Evolutionary conservation across 192 early-diverging fungal genomes (phyloP).

Genomic region (Backusella morwellensis): DNA sequence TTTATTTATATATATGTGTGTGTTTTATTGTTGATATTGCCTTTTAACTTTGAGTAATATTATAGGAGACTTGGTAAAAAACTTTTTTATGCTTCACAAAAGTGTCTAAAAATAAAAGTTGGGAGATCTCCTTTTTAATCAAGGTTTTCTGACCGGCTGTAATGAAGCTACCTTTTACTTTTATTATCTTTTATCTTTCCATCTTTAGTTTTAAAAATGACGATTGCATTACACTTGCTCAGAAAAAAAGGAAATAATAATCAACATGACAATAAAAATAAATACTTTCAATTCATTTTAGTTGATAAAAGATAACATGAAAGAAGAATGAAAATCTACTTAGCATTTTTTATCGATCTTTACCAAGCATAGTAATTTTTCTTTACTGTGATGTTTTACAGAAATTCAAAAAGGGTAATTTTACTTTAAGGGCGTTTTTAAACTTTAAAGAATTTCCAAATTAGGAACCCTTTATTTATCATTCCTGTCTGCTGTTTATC

Average conservation of each 20-base stretch:
- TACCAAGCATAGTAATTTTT: neutral
- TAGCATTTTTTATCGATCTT: neutral
- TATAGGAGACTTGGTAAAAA: neutral
- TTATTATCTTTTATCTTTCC: neutral
- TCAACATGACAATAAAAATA: neutral
- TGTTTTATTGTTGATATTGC: neutral
- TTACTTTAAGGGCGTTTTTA: neutral
- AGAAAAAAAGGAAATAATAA: neutral
- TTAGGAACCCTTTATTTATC: neutral
- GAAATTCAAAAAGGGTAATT: neutral
- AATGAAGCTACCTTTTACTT: neutral
- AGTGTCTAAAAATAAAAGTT: constrained; percentile 3
- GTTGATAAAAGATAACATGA: neutral
- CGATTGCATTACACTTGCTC: neutral
- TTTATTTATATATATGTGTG: neutral
- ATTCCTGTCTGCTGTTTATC: neutral
- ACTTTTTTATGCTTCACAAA: neutral
- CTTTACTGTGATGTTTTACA: neutral
- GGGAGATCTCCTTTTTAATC: neutral
- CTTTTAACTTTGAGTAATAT: neutral
- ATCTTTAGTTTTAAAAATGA: neutral
- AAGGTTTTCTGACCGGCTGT: neutral
- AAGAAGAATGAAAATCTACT: neutral
- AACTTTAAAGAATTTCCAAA: neutral
- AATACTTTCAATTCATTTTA: neutral